These are phyloP conservation scores for Penicillium rolfsii DNA, from an alignment of 2,329 filamentous ascomycete genomes.

Conservation along the genomic window DNA sequence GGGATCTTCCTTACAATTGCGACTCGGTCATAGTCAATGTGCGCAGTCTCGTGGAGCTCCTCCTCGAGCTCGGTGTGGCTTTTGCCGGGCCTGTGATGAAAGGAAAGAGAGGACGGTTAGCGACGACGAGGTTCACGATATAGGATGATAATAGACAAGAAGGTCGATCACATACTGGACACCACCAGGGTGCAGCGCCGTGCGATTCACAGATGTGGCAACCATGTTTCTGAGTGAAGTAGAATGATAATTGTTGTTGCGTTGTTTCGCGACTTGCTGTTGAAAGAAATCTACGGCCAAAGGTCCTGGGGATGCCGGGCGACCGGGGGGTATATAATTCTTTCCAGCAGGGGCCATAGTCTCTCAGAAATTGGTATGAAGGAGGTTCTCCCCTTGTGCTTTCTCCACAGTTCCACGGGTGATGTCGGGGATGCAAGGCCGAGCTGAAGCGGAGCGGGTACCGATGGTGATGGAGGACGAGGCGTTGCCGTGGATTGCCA, in stretches of 20 bases:
- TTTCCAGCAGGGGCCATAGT: conserved; percentile 40
- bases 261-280: conserved; percentile 62
- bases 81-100: conserved; percentile 66
- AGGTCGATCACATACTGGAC: conserved; percentile 69
- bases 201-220: conserved; percentile 77
- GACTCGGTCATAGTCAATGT: conserved; percentile 99
- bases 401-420: conserved; percentile 47
- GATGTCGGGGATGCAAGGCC: conserved; percentile 42
- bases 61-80: conserved; percentile 98
- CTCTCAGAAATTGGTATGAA: conserved; percentile 29
- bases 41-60: conserved; percentile 93
- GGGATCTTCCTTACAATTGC: conserved; percentile 73
- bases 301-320: conserved; percentile 51
- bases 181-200: conserved; percentile 85
- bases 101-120: conserved; percentile 23
- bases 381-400: conserved; percentile 31
- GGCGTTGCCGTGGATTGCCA: conserved; percentile 31
- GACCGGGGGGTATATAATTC: conserved; percentile 49
- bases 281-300: conserved; percentile 59
- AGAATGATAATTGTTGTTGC: conserved; percentile 62
- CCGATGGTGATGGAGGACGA: conserved; percentile 24
- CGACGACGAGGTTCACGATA: conserved; percentile 20
- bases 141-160: conserved; percentile 7
- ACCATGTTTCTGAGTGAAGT: conserved; percentile 58
- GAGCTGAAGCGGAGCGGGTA: conserved; percentile 29